Base-by-base conservation (phyloP, 2,329 filamentous ascomycete species). In the Xylariaceae sp. region DNA sequence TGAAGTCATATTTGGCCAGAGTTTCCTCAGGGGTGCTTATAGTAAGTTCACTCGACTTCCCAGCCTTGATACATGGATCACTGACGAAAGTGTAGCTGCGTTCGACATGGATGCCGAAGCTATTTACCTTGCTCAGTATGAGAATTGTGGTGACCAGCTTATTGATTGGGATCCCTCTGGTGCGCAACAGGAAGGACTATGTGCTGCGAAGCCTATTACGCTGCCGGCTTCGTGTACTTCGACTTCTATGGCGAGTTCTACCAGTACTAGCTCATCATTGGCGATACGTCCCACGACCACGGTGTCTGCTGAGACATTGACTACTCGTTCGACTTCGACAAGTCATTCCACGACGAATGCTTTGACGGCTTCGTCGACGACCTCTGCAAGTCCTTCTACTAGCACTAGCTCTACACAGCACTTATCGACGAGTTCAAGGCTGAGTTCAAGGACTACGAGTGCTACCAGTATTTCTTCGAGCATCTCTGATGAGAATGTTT, bases 91-190 rank as follows among this genome's bases (percentile, higher is more conserved):
- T 29, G n/a, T 42, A 63, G 61, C 57, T 34, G 55, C 57, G 4
- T 63, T 62, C 30, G 61, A 63, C 19, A 6, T 55, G n/a, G 61
- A 63, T 29, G 19, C 52, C 1, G 41, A 58, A 8, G 19, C 50
- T 5, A 58, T 63, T 11, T 62, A 56, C 19, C 51, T 63, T 48
- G 61, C 61, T 7, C 61, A 63, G 41, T 63, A 59, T 39, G 50
- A 56, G 39, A 55, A 62, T 34, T 63, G 60, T 30, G 60, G 59
- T 12, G 55, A 59, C n/a, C 3, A 55, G 26, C 6, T 58, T 19
- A 26, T 60, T 27, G 40, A 49, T 2, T 62, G 59, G 59, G 54
- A 59, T 39, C 19, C 50, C 3, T 48, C 35, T 6, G 31, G 41
- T 4, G 6, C 42, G 6, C 29, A 54, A 34, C 54, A 47, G 40